Evolutionary conservation across 257 asterid species (phyloP), one percentile per base, ranked within the genome.

Genomic region (Forsythia suspensa): DNA sequence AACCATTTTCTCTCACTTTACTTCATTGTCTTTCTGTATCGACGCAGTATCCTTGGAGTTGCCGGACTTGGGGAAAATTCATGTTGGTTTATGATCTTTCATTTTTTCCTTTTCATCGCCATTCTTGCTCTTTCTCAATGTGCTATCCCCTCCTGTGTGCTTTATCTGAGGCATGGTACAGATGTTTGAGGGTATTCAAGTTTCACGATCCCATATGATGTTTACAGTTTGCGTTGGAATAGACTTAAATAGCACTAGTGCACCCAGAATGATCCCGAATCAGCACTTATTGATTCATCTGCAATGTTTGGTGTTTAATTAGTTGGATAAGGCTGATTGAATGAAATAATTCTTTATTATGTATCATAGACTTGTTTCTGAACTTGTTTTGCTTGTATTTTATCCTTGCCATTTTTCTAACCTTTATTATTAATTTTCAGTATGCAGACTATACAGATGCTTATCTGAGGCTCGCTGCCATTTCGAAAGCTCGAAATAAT

Each of bases 381-480:
- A 7, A 40, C n/a, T 48, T 59, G 12, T 74, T 63, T 61, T 15
- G 38, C 74, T 59, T 65, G 38, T 77, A 39, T 67, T 7, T 71
- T 75, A 52, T 77, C 69, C 48, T 77, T 42, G 34, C 51, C 48
- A 44, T 65, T 73, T 70, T 68, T 61, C 74, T 84, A 34, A 74
- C 77, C 75, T 77, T 77, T 66, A 48, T 74, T 80, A 73, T 76
- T 72, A 38, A 70, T 79, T 84, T 84, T 82, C 97, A 95, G 99
- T 92, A 86, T 80, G 97, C 97, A 76, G 97, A 88, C 34, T 95
- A 96, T 78, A 85, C 91, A 41, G 99, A 96, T 90, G 95, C 97
- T 72, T 88, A 92, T 89, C 84, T 96, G 91, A 92, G 99, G 85
- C 97, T 96, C 76, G 98, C 98, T 76, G 97, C 98, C 76, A 91